Evolutionary conservation across 1,284 basidiomycete genomes (phyloP).

Genomic region (Schizophyllum amplum): DNA sequence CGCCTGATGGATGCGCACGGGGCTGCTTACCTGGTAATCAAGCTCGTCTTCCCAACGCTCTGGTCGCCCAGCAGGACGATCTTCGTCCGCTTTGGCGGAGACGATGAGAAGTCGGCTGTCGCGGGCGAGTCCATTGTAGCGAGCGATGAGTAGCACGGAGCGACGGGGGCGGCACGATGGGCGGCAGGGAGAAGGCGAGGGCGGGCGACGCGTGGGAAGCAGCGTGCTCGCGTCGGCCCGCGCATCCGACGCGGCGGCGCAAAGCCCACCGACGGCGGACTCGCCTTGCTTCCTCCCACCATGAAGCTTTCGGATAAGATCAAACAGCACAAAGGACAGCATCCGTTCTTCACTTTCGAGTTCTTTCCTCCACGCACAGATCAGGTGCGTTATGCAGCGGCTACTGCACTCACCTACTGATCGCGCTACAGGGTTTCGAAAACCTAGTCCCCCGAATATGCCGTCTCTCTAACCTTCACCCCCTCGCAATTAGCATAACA

Average conservation of each 20-base stretch:
- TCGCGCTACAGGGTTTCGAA: constrained; percentile 61
- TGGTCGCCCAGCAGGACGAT: constrained; percentile 92
- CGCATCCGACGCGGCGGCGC: neutral
- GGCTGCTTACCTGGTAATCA: constrained; percentile 80
- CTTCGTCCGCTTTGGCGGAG: constrained; percentile 91
- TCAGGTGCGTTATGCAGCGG: constrained; percentile 42
- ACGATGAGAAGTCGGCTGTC: constrained; percentile 75
- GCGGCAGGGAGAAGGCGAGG: neutral
- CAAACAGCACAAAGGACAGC: constrained; percentile 26
- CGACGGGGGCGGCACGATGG: neutral
- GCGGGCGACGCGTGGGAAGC: neutral
- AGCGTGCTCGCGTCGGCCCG: neutral
- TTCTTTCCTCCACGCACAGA: constrained; percentile 96
- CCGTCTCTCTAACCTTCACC: constrained; percentile 60
- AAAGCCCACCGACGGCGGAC: neutral
- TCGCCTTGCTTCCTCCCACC: neutral
- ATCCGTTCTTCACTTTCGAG: constrained; percentile 83
- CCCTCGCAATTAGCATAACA: constrained; percentile 82
- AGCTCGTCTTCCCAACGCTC: constrained; percentile 93
- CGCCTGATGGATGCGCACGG: neutral
- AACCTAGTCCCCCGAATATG: constrained; percentile 80
- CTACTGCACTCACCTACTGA: constrained; percentile 3
- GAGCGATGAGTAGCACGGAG: neutral
- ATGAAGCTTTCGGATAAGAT: constrained; percentile 74
- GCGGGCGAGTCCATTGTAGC: constrained; percentile 45